A percentile compares a stretch with the other conserved stretches of the same genome.
Conservation (phyloP, 2,329 filamentous ascomycete species). For the Cladosporium velox region DNA sequence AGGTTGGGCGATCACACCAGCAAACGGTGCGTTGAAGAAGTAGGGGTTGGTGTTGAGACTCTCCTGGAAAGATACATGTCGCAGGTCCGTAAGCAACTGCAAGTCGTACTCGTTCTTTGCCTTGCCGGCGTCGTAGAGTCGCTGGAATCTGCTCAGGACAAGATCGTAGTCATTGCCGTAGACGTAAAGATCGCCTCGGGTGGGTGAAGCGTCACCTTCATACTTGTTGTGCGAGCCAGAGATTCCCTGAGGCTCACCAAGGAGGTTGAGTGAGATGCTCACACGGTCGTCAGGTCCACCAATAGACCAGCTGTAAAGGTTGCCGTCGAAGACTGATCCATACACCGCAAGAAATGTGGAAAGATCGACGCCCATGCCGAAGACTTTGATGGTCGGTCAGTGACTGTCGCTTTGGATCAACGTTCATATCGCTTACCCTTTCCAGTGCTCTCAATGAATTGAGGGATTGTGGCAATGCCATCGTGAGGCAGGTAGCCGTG, state of each 20-base stretch:
- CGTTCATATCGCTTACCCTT: conserved; percentile 22
- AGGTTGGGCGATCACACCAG: conserved; percentile 28
- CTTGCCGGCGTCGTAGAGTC: conserved; percentile 31
- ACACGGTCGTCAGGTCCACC: conserved; percentile 31
- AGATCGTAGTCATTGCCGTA: conserved; percentile 33
- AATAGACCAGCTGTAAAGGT: conserved; percentile 35
- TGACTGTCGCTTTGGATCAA: neutral
- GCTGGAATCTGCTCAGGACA: conserved; percentile 32
- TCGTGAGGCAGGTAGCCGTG: conserved; percentile 38
- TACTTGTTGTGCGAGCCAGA: conserved; percentile 40
- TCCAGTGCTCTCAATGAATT: conserved; percentile 36
- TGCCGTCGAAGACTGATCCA: conserved; percentile 35
- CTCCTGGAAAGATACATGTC: conserved; percentile 22
- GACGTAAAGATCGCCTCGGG: conserved; percentile 37
- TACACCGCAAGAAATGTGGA: conserved; percentile 37
- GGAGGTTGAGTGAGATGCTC: conserved; percentile 22
- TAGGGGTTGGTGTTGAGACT: conserved; percentile 35
- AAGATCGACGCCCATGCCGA: conserved; percentile 39
- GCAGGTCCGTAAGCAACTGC: conserved; percentile 17
- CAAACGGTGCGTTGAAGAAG: conserved; percentile 37
- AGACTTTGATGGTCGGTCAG: conserved; percentile 25
- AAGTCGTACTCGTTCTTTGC: conserved; percentile 27
- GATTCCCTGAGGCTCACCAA: conserved; percentile 32
- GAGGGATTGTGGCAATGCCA: conserved; percentile 37
- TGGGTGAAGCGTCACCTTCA: conserved; percentile 40